phyloP scores from a whole-genome alignment of 176 grass and related monocot species.

The Eragrostis nindensis region DNA sequence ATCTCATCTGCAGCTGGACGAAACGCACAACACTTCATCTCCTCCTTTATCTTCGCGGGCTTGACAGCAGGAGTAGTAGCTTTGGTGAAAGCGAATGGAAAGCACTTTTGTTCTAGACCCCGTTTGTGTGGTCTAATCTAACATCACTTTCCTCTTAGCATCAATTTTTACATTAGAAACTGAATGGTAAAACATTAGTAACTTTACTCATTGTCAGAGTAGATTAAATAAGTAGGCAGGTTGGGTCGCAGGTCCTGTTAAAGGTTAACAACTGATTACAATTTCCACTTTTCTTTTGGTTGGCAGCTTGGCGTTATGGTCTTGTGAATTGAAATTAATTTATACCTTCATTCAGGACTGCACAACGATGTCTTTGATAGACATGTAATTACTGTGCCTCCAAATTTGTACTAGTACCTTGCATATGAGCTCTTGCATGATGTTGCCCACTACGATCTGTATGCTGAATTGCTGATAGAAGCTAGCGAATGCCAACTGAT shows the following conservation, averaged over 20 bases:
- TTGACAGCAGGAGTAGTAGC: constrained; percentile 81
- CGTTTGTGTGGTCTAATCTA: constrained; percentile 77
- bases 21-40: constrained; percentile 60
- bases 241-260: not conserved
- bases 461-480: too few relatives aligned
- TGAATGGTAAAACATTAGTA: not conserved
- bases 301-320: not conserved
- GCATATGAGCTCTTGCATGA: not conserved
- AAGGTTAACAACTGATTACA: not conserved
- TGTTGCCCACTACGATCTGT: not conserved
- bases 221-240: constrained; percentile 35
- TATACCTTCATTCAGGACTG: not conserved
- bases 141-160: not conserved
- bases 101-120: constrained; percentile 92
- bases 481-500: too few relatives aligned
- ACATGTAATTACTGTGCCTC: not conserved
- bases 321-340: constrained; percentile 19
- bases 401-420: not conserved
- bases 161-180: not conserved
- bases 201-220: not conserved
- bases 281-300: not conserved
- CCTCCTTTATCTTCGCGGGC: constrained; percentile 69
- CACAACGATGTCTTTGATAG: not conserved
- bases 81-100: constrained; percentile 94
- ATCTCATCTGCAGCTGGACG: constrained; percentile 52